Evolutionary conservation across 2,329 filamentous ascomycete genomes (phyloP).

Genomic region (Graphiopsis chlorocephala): DNA sequence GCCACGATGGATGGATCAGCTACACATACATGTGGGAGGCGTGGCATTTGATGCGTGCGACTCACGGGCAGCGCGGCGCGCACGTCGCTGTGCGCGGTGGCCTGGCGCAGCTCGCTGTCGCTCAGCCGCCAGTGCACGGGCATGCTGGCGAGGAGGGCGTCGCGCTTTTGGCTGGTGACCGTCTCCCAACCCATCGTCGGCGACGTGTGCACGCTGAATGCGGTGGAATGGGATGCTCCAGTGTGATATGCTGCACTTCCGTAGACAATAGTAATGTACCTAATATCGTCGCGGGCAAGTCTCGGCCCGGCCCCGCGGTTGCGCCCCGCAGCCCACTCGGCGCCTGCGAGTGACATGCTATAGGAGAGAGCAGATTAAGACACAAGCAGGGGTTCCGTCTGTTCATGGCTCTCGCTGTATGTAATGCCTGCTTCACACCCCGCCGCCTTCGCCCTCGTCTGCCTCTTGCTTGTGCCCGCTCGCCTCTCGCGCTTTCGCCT

Average conservation of each 20-base stretch:
- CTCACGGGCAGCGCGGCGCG: not conserved
- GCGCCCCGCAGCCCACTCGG: not conserved
- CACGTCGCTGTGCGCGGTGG: slow-evolving; percentile 3
- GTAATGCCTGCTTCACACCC: not conserved
- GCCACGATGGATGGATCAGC: not conserved
- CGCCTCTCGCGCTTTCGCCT: slow-evolving; percentile 1
- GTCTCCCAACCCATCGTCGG: not conserved
- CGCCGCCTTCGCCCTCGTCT: not conserved
- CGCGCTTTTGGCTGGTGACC: not conserved
- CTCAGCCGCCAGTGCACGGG: slow-evolving; percentile 3
- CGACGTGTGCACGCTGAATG: not conserved
- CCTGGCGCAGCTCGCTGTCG: slow-evolving; percentile 2
- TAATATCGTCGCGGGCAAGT: not conserved
- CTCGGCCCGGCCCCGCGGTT: not conserved
- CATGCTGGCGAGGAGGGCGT: slow-evolving; percentile 1
- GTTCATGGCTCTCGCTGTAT: not conserved
- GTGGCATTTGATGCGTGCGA: not conserved
- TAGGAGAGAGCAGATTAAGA: not conserved
- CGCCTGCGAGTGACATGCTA: slow-evolving; percentile 3
- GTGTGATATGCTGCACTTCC: not conserved
- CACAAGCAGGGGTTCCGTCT: not conserved
- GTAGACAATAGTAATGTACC: not conserved
- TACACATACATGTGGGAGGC: not conserved
- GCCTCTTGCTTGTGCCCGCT: not conserved
- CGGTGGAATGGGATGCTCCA: not conserved